Base-by-base conservation (phyloP, 2,329 filamentous ascomycete species). In the Chaetoscypha palmicola region DNA sequence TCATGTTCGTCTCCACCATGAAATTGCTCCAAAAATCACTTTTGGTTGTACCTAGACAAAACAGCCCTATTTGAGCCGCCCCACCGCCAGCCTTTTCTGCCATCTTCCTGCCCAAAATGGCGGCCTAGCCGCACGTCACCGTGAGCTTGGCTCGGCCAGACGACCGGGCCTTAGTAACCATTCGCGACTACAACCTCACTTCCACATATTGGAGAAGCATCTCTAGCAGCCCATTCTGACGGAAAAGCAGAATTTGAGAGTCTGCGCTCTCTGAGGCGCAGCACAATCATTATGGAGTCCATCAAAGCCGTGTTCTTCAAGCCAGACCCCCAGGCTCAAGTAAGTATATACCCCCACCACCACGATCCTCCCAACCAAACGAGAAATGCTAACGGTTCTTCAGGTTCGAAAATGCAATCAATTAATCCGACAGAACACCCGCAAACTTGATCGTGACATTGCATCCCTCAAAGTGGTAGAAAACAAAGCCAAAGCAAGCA, bases 351-450 rank as follows among this genome's bases (percentile, higher is more conserved):
- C 33, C 38, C 44, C 38, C 38, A 31, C 37, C 45, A 33, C 35
- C 26, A 26, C 30, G 32, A 26, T 14, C 22, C 43, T 46, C 20
- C 28, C 21, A 22, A 8, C 38, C 22, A n/a, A n/a, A n/a, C n/a
- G n/a, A n/a, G n/a, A n/a, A n/a, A 39, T 16, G 35, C 38, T 22
- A 41, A 31, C n/a, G 44, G 23, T 41, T 30, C 22, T 38, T 42
- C 58, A 98, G 91, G 83, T 92, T 68, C 83, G 90, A 52, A 97
- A 96, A 81, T 97, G 91, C 68, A 95, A 96, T 66, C 72, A 79
- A 49, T 78, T 97, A 50, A 84, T 98, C 58, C 87, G 91, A 49
- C 71, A 81, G 62, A 96, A 97, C 67, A 84, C 88, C 50, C 89
- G 92, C 61, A 91, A 94, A 63, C 78, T 98, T 58, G 92, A 98